These are phyloP conservation scores for Physcomitrium patens DNA, from an alignment of 225 moss, liverwort and hornwort species.

Conservation along the genomic window DNA sequence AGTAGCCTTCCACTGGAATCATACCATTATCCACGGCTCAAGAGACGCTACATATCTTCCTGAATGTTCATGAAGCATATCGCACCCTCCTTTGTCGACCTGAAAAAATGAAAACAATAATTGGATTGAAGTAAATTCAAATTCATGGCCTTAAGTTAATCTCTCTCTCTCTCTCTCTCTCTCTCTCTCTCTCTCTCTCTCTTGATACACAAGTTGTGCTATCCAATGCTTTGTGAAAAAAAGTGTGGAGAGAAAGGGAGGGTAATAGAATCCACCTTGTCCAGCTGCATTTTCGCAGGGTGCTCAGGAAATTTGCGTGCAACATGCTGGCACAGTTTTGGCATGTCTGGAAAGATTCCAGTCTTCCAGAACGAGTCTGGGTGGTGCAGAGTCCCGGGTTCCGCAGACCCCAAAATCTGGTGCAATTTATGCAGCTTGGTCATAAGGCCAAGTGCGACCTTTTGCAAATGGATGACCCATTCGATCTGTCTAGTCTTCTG, in stretches of 20 bases:
- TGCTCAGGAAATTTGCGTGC: conserved; percentile 97
- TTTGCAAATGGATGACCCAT: conserved; percentile 93
- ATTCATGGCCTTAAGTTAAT: neutral
- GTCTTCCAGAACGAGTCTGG: conserved; percentile 88
- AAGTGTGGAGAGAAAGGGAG: neutral
- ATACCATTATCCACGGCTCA: conserved; percentile 97
- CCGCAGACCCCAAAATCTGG: conserved; percentile 80
- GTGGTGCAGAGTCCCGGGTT: conserved; percentile 70
- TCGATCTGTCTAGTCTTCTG: conserved; percentile 97
- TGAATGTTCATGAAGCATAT: conserved; percentile 74
- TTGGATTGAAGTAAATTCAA: conserved; percentile 7
- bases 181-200: no score
- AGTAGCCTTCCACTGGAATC: neutral
- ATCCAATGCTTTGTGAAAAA: neutral
- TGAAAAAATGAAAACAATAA: conserved; percentile 32
- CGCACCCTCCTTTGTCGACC: conserved; percentile 94
- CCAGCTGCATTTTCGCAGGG: conserved; percentile 93
- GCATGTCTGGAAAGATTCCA: conserved; percentile 84
- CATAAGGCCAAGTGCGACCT: conserved; percentile 94
- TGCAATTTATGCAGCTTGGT: conserved; percentile 92
- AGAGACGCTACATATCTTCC: conserved; percentile 73
- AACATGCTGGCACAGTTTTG: conserved; percentile 91
- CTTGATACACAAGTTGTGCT: neutral
- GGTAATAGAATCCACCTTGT: conserved; percentile 56
- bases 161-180: neutral